These are phyloP conservation scores for Austroboletus festivus DNA, from an alignment of 768 basidiomycete species.

Conservation along the genomic window DNA sequence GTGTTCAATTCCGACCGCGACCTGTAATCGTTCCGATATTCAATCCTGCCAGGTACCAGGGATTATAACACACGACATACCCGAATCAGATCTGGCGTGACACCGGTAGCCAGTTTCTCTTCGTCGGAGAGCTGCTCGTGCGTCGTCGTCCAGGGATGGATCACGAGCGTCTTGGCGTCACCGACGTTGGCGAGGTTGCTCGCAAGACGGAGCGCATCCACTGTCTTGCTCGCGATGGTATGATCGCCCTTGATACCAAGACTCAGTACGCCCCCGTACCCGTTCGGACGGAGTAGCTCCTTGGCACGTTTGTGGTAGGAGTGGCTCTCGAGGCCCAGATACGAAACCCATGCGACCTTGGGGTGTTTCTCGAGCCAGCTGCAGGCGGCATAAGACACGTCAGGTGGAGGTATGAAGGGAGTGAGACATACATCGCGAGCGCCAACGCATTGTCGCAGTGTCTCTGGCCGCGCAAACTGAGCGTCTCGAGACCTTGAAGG, in stretches of 20 bases:
- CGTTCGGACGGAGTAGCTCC: conserved; percentile 47
- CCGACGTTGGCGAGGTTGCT: conserved; percentile 75
- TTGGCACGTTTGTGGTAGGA: conserved; percentile 56
- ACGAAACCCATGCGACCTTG: conserved; percentile 73
- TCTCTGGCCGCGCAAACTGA: conserved; percentile 55
- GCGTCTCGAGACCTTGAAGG: conserved; percentile 60
- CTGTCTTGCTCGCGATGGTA: conserved; percentile 51
- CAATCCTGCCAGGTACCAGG: too few species aligned
- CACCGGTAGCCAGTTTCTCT: conserved; percentile 49
- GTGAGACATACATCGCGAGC: conserved; percentile 39
- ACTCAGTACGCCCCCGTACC: conserved; percentile 71
- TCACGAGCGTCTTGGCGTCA: conserved; percentile 60
- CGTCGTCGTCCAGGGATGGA: conserved; percentile 57
- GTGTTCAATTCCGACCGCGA: conserved; percentile 44
- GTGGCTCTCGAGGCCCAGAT: conserved; percentile 67
- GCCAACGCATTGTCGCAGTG: conserved; percentile 56
- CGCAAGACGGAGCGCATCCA: conserved; percentile 69
- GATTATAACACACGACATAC: conserved; percentile 32
- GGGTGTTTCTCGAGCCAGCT: conserved; percentile 62
- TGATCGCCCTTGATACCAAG: conserved; percentile 70
- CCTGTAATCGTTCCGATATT: conserved; percentile 31
- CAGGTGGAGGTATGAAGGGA: background rate
- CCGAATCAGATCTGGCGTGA: conserved; percentile 55
- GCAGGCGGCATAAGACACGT: background rate
- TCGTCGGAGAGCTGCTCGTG: conserved; percentile 52